Evolutionary conservation across 1,284 basidiomycete species (phyloP), one percentile per base, ranked within the genome.

Genomic region (Prillingera fragicola): DNA sequence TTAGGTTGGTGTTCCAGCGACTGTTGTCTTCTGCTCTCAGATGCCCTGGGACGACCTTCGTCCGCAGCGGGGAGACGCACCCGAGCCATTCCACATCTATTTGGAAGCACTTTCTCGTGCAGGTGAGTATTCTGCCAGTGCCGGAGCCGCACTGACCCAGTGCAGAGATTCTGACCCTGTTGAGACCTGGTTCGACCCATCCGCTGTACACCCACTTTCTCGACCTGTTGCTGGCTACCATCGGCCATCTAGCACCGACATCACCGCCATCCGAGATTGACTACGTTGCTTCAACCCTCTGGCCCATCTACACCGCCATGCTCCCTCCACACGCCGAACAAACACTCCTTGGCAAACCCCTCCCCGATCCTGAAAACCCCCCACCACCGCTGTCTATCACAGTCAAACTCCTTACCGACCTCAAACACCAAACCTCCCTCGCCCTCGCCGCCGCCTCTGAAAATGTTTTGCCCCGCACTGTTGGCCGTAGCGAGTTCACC

Each of bases 11-110:
- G 56, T 74, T 8, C 73, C 75, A 3, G 57, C 78, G 17, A 78
- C 77, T 2, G 78, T 84, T 0, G 73, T 90, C 4, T 75, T 89
- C 41, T 63, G 84, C 22, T 87, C 85, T 1, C 74, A 79, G 34
- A 73, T 78, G 7, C 76, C 77, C 14, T 90, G 87, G 87, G 80
- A 85, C 52, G 78, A 84, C 52, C 75, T 88, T 15, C 77, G 80
- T 8, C 85, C 86, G 0, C 65, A 78, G 0, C 65, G 83, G 5
- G 84, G 82, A 4, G 82, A 84, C 21, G 78, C 84, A 0, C 78
- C 80, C 0, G 85, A 88, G 59, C 87, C 87, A 0, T 82, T 83
- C 54, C 80, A 81, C 59, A 64, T 90, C n/a, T 80, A 83, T 45
- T 67, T 85, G 0, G 69, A 76, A 1, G 70, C 78, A 1, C 72